phyloP scores from a whole-genome alignment of 495 filamentous ascomycete species.

The Trypethelium eluteriae region DNA sequence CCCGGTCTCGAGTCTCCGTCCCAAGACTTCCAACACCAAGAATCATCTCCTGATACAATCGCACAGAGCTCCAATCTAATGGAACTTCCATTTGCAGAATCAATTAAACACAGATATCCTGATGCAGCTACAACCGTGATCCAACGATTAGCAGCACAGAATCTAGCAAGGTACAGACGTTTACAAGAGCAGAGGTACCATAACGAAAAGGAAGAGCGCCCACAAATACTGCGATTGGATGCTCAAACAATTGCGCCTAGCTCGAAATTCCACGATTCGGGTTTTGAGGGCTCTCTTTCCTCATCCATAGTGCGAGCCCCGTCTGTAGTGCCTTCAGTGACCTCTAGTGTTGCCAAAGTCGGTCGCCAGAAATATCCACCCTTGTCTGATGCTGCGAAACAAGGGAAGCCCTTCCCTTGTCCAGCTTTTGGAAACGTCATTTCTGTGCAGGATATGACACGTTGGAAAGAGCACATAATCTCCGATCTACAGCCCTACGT shows the following conservation, averaged over 20 bases:
- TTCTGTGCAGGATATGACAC: slow-evolving; percentile 15
- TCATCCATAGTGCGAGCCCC: not conserved
- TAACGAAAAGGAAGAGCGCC: not conserved
- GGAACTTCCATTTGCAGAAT: not conserved
- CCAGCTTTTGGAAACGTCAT: not conserved
- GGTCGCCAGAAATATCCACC: not conserved
- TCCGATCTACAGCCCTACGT: slow-evolving; percentile 34
- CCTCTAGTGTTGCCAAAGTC: not conserved
- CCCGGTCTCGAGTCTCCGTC: not conserved
- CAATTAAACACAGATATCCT: not conserved
- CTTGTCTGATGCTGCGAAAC: not conserved
- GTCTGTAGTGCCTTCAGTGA: not conserved
- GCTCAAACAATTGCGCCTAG: not conserved
- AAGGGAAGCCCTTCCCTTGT: slow-evolving; percentile 11
- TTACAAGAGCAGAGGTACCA: not conserved
- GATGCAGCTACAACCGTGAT: not conserved
- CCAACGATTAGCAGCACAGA: not conserved
- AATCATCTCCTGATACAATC: not conserved
- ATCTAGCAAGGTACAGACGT: not conserved
- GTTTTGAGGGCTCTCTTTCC: not conserved
- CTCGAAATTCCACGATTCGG: not conserved
- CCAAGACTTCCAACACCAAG: not conserved
- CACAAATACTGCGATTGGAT: not conserved
- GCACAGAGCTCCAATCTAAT: too few species aligned
- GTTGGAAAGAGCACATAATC: slow-evolving; percentile 26